Evolutionary conservation across 306 rosid genomes (phyloP).

Genomic region (Alnus rubra): DNA sequence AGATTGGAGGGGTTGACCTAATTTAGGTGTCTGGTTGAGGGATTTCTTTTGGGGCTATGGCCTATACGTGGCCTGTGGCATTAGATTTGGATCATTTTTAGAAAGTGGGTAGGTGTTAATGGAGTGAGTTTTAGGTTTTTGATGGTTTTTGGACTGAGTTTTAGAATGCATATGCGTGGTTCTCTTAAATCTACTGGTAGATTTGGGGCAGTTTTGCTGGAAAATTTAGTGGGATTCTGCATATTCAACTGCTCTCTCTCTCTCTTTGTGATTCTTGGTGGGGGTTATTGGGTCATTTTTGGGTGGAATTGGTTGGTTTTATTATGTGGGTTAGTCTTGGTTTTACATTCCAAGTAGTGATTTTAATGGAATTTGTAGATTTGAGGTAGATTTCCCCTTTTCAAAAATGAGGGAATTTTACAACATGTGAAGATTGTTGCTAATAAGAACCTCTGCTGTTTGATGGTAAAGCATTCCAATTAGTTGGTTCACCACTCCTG

Average conservation of each 20-base stretch:
- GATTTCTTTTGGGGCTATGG: conserved; percentile 17
- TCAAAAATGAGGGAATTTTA: too few relatives aligned
- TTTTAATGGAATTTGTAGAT: neutral
- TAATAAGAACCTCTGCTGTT: too few relatives aligned
- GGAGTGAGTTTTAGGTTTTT: conserved; percentile 55
- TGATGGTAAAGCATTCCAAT: too few relatives aligned
- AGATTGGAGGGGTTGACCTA: conserved; percentile 71
- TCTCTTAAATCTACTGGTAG: conserved; percentile 32
- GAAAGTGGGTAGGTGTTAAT: conserved; percentile 33
- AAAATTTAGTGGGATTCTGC: conserved; percentile 31
- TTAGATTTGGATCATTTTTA: conserved; percentile 24
- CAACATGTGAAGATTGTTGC: too few relatives aligned
- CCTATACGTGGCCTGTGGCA: conserved; percentile 26
- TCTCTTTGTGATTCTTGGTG: too few relatives aligned
- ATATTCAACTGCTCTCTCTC: conserved; percentile 3
- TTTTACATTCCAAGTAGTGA: neutral
- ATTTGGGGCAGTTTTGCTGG: conserved; percentile 18
- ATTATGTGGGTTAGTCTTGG: too few relatives aligned
- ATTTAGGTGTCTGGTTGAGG: conserved; percentile 36
- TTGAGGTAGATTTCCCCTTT: too few relatives aligned
- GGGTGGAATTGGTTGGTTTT: neutral
- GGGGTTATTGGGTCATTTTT: neutral
- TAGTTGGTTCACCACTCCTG: too few relatives aligned
- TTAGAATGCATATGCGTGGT: conserved; percentile 20
- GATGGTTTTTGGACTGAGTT: conserved; percentile 28